Base-by-base conservation (phyloP, 345 rosid species). In the Boechera stricta region DNA sequence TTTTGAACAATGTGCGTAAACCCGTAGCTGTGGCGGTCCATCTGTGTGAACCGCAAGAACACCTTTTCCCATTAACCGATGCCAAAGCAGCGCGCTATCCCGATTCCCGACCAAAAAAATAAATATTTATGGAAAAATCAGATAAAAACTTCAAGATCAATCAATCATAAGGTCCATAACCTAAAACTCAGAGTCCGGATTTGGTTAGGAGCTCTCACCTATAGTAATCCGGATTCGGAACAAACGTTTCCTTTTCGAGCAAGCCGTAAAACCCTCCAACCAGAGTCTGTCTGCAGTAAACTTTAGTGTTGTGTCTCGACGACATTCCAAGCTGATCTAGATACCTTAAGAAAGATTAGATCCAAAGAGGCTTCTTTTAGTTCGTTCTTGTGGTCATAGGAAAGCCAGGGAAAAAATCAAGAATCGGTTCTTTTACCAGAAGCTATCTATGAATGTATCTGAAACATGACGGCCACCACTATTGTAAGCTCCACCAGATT, bases 241-340 rank as follows among this genome's bases (percentile, higher is more conserved):
- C 79, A 66, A 84, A 78, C 0, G 97, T 89, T 21, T 84, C 82
- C 12, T 82, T 83, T 73, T 93, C 87, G 75, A 95, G 90, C 68
- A 95, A 87, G 65, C 98, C 91, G 5, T 95, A 95, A 86, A 88
- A 82, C 61, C 99, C 99, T 49, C 99, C 99, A 41, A 95, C 73
- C 59, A 95, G 84, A 49, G 97, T 86, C 82, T 95, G 98, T 85
- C 99, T 88, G 79, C 99, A 95, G 75, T 95, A 93, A n/a, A 90
- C 99, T 75, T 90, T 95, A 2, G 99, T 95, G 54, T 93, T 83
- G 89, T 88, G 85, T 84, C 80, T 84, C n/a, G 98, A 79, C 56
- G 99, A 83, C 98, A 95, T 81, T 70, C 99, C 99, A 5, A 95
- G 99, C 84, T 95, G 99, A 83, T 95, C 99, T 70, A 95, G 83